Conservation (phyloP, 768 basidiomycete species). For the Peribolospora kevripleyi region DNA sequence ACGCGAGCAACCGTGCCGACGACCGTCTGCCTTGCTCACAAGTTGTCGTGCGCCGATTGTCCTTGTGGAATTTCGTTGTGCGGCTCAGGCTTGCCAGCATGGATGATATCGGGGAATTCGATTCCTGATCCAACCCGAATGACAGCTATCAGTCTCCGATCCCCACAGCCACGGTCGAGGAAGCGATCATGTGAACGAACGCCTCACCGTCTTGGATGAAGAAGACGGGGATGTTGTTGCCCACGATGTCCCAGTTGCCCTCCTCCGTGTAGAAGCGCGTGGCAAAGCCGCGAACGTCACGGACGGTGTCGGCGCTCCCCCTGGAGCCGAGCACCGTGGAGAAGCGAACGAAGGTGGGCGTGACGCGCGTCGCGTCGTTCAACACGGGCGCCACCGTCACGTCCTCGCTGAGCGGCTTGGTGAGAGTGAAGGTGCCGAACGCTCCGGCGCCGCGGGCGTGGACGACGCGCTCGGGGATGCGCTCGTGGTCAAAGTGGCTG, state of each 20-base stretch:
- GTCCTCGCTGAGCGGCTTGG: conserved; percentile 21
- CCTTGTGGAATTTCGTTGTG: conserved; percentile 36
- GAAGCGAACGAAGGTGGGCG: conserved; percentile 60
- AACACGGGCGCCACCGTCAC: conserved; percentile 23
- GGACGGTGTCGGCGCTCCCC: conserved; percentile 63
- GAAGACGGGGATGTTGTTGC: conserved; percentile 55
- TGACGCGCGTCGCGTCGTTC: conserved; percentile 45
- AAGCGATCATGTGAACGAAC: conserved; percentile 11
- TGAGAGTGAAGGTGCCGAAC: conserved; percentile 34
- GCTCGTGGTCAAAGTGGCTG: conserved; percentile 60
- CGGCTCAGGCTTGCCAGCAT: conserved; percentile 67
- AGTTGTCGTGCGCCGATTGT: conserved; percentile 10
- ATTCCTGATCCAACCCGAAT: no score
- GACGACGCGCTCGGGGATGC: conserved; percentile 52
- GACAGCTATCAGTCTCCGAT: background rate
- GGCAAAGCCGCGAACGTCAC: conserved; percentile 73
- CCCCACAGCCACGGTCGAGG: conserved; percentile 3
- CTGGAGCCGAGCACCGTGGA: conserved; percentile 58
- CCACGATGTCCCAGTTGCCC: conserved; percentile 70
- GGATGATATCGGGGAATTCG: conserved; percentile 65
- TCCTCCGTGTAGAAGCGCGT: conserved; percentile 58
- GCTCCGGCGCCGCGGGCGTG: conserved; percentile 22
- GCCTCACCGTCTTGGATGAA: conserved; percentile 63
- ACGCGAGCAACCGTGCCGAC: background rate
- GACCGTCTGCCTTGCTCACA: background rate